Evolutionary conservation across 2,329 filamentous ascomycete species (phyloP), one percentile per base, ranked within the genome.

Genomic region (Exophiala sp.): DNA sequence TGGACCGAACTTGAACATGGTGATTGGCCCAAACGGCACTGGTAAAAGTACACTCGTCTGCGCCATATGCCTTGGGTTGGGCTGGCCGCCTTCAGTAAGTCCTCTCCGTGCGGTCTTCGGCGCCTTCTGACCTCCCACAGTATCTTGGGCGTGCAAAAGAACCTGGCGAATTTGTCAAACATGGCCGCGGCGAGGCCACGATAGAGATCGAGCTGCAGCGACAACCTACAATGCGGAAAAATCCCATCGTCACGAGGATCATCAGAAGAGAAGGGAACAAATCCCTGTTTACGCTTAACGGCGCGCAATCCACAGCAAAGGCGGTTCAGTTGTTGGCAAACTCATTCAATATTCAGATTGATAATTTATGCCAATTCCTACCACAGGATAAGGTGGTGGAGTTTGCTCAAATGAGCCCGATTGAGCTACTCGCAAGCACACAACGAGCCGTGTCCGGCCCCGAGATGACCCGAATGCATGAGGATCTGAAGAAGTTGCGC

Each of bases 1-100:
- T 10, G 93, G 93, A 0, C 91, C 93, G 1, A 91, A 87, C 65
- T 69, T 98, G 63, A 98, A 98, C 66, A 97, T 98, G 91, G 84
- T 98, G 46, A 95, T 98, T 60, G 93, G 93, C 0, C 93, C 93
- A n/a, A 98, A 98, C 63, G 93, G 93, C 27, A 97, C 93, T 0
- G 93, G 93, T 48, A 98, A 98, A 70, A 97, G 91, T 69, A 96
- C 93, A 0, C 76, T 98, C 21, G 91, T 98, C 37, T 98, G 93
- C 69, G 93, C 93, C 38, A 95, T 98, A 59, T 97, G 93, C 64
- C 71, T 98, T 11, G 93, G 93, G 2, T 73, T 98, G 21, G 93
- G 93, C 41, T 96, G 85, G 75, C 79, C 81, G 24, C 82, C 90
- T 19, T 80, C 68, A 64, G 75, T 76, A 70, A 63, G 67, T 43